Evolutionary conservation across 371 early-diverging fungal genomes (phyloP).

Genomic region (Capniomyces stellatus): DNA sequence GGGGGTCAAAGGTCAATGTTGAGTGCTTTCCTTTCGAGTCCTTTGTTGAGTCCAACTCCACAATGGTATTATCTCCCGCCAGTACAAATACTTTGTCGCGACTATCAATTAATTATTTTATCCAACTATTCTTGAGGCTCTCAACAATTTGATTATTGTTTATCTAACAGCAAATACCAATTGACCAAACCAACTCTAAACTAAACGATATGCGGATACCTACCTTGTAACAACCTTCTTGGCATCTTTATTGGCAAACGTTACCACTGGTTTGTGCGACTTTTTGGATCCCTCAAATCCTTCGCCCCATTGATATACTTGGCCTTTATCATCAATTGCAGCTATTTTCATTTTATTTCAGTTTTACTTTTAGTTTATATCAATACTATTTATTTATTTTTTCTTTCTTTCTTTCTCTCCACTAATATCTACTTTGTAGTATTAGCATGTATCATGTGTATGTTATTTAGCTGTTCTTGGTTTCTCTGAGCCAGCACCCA

Average conservation of each 20-base stretch:
- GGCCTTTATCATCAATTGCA: constrained; percentile 15
- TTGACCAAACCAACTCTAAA: too few relatives aligned
- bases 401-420: neutral
- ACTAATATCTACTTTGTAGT: neutral
- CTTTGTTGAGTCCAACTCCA: neutral
- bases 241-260: constrained; percentile 7
- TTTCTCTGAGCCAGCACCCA: too few relatives aligned
- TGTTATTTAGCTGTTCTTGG: too few relatives aligned
- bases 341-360: too few relatives aligned
- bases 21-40: neutral
- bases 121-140: too few relatives aligned
- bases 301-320: constrained; percentile 20
- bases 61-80: neutral
- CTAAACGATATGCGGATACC: too few relatives aligned
- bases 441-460: neutral
- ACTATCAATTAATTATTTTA: too few relatives aligned
- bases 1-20: constrained; percentile 9
- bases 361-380: too few relatives aligned
- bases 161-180: too few relatives aligned
- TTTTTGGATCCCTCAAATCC: constrained; percentile 8
- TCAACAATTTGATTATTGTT: too few relatives aligned
- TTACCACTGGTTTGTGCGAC: constrained; percentile 11
- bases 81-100: neutral
- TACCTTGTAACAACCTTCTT: constrained; percentile 12
- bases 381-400: neutral